Evolutionary conservation across 441 rosid genomes (phyloP).

Genomic region (Gossypium aridum): DNA sequence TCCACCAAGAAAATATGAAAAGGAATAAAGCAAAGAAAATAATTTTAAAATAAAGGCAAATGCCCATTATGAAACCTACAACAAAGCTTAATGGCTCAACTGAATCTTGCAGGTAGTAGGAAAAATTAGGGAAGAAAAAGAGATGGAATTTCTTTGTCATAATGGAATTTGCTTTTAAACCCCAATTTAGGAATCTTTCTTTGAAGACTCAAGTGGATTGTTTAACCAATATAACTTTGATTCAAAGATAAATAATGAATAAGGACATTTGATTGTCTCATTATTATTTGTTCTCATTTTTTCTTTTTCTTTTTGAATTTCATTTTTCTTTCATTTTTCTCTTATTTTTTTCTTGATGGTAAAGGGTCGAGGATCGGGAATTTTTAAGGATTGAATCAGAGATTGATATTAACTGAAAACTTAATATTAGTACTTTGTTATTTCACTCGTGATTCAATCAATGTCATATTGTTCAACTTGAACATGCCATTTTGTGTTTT

Average conservation of each 20-base stretch:
- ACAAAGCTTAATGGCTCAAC: conserved; percentile 18
- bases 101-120: conserved; percentile 1
- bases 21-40: conserved; percentile 28
- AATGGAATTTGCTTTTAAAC: conserved; percentile 24
- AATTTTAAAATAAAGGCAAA: conserved; percentile 10
- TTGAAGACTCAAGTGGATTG: conserved; percentile 5
- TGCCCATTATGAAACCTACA: conserved; percentile 31
- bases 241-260: conserved; percentile 27
- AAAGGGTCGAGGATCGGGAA: no score
- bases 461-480: no score
- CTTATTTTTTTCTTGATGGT: not conserved
- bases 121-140: conserved; percentile 12
- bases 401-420: no score
- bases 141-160: conserved; percentile 30
- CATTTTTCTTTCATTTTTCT: no score
- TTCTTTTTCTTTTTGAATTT: no score
- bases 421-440: no score
- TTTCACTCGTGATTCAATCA: no score
- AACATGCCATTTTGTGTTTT: no score
- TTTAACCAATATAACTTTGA: conserved; percentile 20
- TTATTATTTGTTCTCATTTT: not conserved
- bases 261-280: conserved; percentile 19
- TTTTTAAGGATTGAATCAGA: not conserved
- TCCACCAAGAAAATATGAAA: conserved; percentile 35
- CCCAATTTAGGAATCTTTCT: conserved; percentile 18